Conservation (phyloP, 352 stramenopile species). For the Aphanomyces euteiches region DNA sequence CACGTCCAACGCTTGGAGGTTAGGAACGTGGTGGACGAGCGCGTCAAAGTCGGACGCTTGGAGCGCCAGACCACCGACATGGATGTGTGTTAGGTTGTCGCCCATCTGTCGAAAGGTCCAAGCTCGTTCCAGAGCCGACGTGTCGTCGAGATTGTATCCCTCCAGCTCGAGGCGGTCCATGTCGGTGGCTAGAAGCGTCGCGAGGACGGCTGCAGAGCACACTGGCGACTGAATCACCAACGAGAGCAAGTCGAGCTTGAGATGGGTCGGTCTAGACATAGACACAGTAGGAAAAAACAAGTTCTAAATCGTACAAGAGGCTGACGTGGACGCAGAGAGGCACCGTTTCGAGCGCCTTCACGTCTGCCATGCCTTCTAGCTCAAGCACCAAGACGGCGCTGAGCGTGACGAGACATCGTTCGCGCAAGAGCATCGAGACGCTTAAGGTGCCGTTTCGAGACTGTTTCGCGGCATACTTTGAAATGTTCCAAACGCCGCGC, state of each 20-base stretch:
- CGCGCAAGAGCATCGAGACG: background rate
- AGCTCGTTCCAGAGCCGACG: background rate
- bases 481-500: too few relatives aligned
- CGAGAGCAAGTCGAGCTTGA: background rate
- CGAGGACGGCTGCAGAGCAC: background rate
- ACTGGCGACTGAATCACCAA: background rate
- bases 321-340: background rate
- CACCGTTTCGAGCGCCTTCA: background rate
- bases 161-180: background rate
- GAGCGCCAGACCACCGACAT: background rate
- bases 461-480: too few relatives aligned
- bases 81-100: background rate
- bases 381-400: conserved; percentile 2
- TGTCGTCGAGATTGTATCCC: background rate
- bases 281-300: background rate
- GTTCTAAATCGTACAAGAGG: background rate
- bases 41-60: background rate
- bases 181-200: background rate
- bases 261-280: background rate
- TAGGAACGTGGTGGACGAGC: background rate
- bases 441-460: too few relatives aligned
- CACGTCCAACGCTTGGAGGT: background rate
- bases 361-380: background rate
- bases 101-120: background rate
- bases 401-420: conserved; percentile 6